Evolutionary conservation across 164 flowering plant genomes (phyloP), one percentile per base, ranked within the genome.

Genomic region (Cinnamomum micranthum): DNA sequence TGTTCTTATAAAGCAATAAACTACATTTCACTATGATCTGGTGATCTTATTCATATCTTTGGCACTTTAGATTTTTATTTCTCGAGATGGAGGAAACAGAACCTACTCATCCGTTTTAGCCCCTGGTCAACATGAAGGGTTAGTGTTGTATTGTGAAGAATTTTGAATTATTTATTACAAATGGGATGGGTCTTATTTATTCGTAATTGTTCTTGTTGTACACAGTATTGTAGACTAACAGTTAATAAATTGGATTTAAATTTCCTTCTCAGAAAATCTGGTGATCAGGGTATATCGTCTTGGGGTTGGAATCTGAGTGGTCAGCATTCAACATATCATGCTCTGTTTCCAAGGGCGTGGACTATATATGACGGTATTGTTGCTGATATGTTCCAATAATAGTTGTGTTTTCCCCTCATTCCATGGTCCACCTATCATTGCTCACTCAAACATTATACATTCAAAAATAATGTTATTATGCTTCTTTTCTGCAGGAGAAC

Each of bases 281-380:
- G 82, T 80, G 97, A 88, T 82, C 88, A 86, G 25, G 99, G 98
- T 70, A 87, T 93, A 71, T 89, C 98, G 68, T 92, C 99, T 2
- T 96, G 99, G 99, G 97, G 91, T 3, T 96, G 99, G 99, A 96
- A 94, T 85, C 77, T 96, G 80, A 84, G 81, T 86, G 99, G 99
- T 65, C 97, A 96, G 85, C 97, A 90, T 83, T 94, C 99, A 17
- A 91, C 99, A 63, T 96, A 96, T 77, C 99, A 96, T 87, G 98
- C 98, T 60, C 73, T 96, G 50, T 96, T 96, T 84, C 99, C 99
- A 22, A 85, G 99, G 85, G 97, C 98, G 25, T 96, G 99, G 99
- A 96, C 98, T 28, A 81, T 95, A 73, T 93, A 94, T 84, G 98
- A 94, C 87, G 98, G 98, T 94, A 86, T 23, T 71, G 15, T 7